Conservation (phyloP, 768 basidiomycete genomes). For the Suillus paluster region DNA sequence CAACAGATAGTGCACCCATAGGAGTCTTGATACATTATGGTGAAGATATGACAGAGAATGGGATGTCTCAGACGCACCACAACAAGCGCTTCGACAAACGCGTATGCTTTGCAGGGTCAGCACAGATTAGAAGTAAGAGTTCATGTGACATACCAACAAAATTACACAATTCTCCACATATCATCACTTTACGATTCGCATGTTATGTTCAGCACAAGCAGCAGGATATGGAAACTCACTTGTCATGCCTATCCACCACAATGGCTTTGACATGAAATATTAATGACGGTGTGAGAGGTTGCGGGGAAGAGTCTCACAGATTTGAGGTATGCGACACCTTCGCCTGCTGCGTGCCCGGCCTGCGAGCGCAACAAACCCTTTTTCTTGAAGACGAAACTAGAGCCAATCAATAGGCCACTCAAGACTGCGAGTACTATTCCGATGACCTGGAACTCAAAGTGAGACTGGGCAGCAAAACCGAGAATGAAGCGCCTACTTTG, state of each 20-base stretch:
- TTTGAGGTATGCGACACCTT: slow-evolving; percentile 95
- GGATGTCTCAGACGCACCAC: slow-evolving; percentile 59
- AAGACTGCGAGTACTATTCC: slow-evolving; percentile 76
- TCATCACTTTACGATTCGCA: slow-evolving; percentile 69
- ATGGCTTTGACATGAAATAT: slow-evolving; percentile 45
- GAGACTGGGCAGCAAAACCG: not conserved
- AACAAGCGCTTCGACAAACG: slow-evolving; percentile 90
- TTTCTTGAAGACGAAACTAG: slow-evolving; percentile 98
- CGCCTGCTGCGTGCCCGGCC: slow-evolving; percentile 77
- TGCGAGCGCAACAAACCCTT: slow-evolving; percentile 84
- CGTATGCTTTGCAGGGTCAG: slow-evolving; percentile 60
- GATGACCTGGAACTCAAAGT: slow-evolving; percentile 53
- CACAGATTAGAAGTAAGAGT: not conserved
- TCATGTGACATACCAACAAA: slow-evolving; percentile 65
- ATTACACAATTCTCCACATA: slow-evolving; percentile 86
- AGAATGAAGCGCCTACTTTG: slow-evolving; percentile 44
- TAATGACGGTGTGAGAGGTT: slow-evolving; percentile 5
- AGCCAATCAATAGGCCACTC: slow-evolving; percentile 90
- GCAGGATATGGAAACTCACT: slow-evolving; percentile 49
- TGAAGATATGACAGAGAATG: slow-evolving; percentile 5
- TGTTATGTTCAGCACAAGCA: not conserved
- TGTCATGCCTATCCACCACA: slow-evolving; percentile 97
- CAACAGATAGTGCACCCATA: slow-evolving; percentile 94
- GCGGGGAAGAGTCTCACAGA: slow-evolving; percentile 56
- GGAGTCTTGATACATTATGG: slow-evolving; percentile 63